phyloP scores from a whole-genome alignment of 495 filamentous ascomycete genomes.

The Bryoglossum gracile region DNA sequence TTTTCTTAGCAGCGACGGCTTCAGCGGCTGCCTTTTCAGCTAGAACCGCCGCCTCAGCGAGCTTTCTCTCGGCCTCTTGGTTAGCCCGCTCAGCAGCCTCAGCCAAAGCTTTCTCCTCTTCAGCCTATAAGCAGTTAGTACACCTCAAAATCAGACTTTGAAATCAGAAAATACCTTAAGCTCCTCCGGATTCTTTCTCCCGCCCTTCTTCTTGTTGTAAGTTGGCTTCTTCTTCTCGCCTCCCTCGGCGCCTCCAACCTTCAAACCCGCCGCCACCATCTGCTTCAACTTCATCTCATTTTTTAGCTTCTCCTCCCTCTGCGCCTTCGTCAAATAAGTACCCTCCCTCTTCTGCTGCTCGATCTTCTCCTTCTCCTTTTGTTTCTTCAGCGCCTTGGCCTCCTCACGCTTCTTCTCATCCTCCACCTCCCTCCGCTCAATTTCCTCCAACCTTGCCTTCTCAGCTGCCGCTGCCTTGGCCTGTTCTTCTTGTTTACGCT shows the following conservation, averaged over 20 bases:
- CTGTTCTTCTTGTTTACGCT: constrained; percentile 67
- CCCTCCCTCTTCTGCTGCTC: constrained; percentile 94
- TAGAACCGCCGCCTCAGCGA: constrained; percentile 52
- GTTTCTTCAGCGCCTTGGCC: constrained; percentile 72
- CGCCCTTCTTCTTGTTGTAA: constrained; percentile 59
- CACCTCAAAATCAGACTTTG: constrained; percentile 1
- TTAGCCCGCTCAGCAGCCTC: constrained; percentile 64
- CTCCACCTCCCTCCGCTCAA: constrained; percentile 59
- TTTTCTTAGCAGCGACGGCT: constrained; percentile 48
- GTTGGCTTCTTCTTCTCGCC: constrained; percentile 59
- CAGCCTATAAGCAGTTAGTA: constrained; percentile 37
- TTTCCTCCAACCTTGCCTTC: constrained; percentile 62
- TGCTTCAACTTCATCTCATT: constrained; percentile 87
- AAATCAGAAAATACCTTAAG: constrained; percentile 25
- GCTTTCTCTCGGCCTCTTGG: constrained; percentile 56
- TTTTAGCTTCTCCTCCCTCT: constrained; percentile 76
- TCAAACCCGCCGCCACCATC: constrained; percentile 81
- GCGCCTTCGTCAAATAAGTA: constrained; percentile 89
- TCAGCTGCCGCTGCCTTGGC: constrained; percentile 64
- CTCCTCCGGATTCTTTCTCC: constrained; percentile 64
- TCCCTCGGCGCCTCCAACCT: constrained; percentile 66
- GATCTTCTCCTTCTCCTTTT: constrained; percentile 91
- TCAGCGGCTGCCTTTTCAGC: constrained; percentile 49
- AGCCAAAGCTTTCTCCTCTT: constrained; percentile 61
- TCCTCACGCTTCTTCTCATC: constrained; percentile 70